Evolutionary conservation across 1,284 basidiomycete species (phyloP).

Genomic region (Tetrapyrgos nigripes): DNA sequence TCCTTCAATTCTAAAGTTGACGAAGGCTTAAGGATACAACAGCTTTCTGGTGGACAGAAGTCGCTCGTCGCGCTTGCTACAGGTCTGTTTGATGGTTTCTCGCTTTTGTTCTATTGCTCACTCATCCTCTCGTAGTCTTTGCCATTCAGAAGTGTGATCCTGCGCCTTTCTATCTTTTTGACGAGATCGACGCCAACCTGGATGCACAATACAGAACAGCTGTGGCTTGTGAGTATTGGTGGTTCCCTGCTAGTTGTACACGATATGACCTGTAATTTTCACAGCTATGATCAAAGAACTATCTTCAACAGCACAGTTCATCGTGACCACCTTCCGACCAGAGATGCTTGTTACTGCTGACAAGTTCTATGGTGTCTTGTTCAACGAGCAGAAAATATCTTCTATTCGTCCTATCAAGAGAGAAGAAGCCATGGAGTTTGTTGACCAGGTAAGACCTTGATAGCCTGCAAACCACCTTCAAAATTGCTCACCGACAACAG

Average conservation of each 20-base stretch:
- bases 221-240: slow-evolving; percentile 77
- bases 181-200: slow-evolving; percentile 99
- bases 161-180: slow-evolving; percentile 99
- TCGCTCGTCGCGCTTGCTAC: slow-evolving; percentile 96
- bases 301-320: slow-evolving; percentile 90
- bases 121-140: slow-evolving; percentile 67
- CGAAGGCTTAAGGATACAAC: slow-evolving; percentile 95
- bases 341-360: slow-evolving; percentile 97
- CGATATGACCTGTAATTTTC: neutral
- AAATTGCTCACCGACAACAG: slow-evolving; percentile 8
- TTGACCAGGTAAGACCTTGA: slow-evolving; percentile 69
- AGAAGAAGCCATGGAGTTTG: slow-evolving; percentile 89
- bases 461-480: neutral
- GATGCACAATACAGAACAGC: slow-evolving; percentile 98
- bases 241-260: neutral
- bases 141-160: slow-evolving; percentile 99
- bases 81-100: slow-evolving; percentile 50
- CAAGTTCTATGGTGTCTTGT: slow-evolving; percentile 99
- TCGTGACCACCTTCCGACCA: slow-evolving; percentile 97
- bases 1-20: slow-evolving; percentile 99
- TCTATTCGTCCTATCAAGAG: slow-evolving; percentile 84
- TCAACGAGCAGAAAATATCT: slow-evolving; percentile 95
- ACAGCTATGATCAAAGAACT: slow-evolving; percentile 94
- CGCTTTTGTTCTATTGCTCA: neutral
- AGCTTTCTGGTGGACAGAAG: slow-evolving; percentile 98